These are phyloP conservation scores for Phytopythium boreale DNA, from an alignment of 352 stramenopile genomes.

Conservation along the genomic window DNA sequence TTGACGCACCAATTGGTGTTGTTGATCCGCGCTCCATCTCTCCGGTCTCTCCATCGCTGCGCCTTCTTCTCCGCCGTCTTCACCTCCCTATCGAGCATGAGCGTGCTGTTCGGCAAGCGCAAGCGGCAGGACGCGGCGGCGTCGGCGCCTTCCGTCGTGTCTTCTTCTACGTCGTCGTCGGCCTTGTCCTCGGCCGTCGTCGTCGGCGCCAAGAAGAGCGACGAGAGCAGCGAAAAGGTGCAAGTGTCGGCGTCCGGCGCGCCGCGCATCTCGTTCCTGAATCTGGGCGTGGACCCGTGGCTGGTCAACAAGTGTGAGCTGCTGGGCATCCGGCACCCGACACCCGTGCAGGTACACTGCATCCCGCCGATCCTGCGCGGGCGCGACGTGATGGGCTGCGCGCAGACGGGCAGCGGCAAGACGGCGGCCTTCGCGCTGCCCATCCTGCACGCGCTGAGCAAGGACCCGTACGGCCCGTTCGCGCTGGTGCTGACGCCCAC, in stretches of 20 bases:
- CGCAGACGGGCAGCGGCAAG: conserved; percentile 97
- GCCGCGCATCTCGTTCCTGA: conserved; percentile 75
- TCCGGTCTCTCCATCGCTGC: too few species aligned
- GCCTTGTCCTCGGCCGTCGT: neutral
- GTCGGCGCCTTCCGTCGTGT: neutral
- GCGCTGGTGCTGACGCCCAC: conserved; percentile 96
- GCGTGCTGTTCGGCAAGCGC: conserved; percentile 76
- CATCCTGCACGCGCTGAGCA: conserved; percentile 94
- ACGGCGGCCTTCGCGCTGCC: conserved; percentile 97
- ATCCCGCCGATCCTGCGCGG: conserved; percentile 90
- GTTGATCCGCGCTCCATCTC: too few species aligned
- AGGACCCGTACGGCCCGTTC: conserved; percentile 95
- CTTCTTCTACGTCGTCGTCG: neutral
- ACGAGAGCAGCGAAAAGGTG: conserved; percentile 35
- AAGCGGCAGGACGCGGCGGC: conserved; percentile 28
- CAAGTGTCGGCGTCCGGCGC: conserved; percentile 36
- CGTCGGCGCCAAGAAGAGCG: neutral
- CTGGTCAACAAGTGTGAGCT: conserved; percentile 83
- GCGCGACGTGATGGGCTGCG: conserved; percentile 90
- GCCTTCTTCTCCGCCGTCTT: too few species aligned
- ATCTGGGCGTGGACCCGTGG: conserved; percentile 85
- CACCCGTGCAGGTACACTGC: conserved; percentile 87
- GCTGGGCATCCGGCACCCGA: conserved; percentile 85
- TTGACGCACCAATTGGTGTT: too few species aligned
- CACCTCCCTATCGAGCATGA: conserved; percentile 31